Conservation (phyloP, 305 asterid genomes). For the Striga hermonthica region DNA sequence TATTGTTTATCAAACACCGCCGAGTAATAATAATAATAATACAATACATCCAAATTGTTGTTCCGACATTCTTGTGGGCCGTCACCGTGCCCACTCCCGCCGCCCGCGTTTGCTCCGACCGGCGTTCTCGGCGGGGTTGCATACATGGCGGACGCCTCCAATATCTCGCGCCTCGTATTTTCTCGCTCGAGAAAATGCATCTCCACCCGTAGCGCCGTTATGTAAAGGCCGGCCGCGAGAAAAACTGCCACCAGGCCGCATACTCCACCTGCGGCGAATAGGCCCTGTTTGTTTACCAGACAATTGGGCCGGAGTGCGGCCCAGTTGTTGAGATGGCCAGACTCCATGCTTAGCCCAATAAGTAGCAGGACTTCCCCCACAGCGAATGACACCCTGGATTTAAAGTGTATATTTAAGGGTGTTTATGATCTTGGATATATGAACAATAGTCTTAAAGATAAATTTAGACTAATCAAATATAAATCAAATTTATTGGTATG, state of each 20-base stretch:
- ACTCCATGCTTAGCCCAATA: constrained; percentile 77
- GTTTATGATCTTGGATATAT: too few relatives aligned
- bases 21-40: constrained; percentile 37
- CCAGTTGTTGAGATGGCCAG: constrained; percentile 85
- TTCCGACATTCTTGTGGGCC: constrained; percentile 35
- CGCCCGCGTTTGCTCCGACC: constrained; percentile 6
- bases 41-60: constrained; percentile 39
- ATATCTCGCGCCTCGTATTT: constrained; percentile 41
- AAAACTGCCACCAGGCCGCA: constrained; percentile 63
- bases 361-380: constrained; percentile 75
- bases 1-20: constrained; percentile 58
- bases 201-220: constrained; percentile 60
- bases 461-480: too few relatives aligned
- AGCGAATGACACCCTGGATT: constrained; percentile 62
- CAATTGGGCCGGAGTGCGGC: constrained; percentile 51
- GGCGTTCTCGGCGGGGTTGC: constrained; percentile 77
- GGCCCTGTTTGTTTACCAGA: constrained; percentile 51
- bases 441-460: too few relatives aligned
- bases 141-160: constrained; percentile 54
- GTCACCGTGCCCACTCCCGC: constrained; percentile 49
- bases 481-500: too few relatives aligned
- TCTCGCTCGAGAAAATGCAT: constrained; percentile 38
- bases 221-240: constrained; percentile 65
- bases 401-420: too few relatives aligned
- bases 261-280: constrained; percentile 82